Evolutionary conservation across 257 asterid genomes (phyloP), one percentile per base, ranked within the genome.

Genomic region (Plectranthus barbatus): DNA sequence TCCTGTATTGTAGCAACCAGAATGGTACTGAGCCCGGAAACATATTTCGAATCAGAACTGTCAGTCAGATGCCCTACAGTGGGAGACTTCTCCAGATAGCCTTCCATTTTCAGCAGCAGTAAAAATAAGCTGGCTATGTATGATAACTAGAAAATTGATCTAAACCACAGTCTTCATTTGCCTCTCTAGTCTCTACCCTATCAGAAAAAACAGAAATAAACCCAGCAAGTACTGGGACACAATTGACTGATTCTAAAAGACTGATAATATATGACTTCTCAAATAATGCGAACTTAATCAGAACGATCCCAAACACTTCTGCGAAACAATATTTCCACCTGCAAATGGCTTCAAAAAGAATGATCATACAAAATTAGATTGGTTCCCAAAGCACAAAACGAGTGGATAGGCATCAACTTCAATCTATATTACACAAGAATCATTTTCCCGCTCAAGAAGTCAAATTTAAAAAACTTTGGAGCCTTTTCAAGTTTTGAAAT

Each of bases 1-100:
- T 93, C 96, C 77, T 90, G 84, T 67, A 90, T 80, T 21, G 91
- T 76, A 50, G 99, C 96, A 62, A 90, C 97, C 56, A 90, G 78
- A 60, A 93, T 76, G 40, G 96, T 90, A 75, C 97, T 82, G 33
- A 85, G 81, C 53, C 86, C 84, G 75, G 95, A 81, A 50, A 90
- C 74, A 74, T 78, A 81, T 70, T 89, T 77, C 47, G 70, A 75
- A 75, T 88, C 96, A 66, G 76, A 70, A 74, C 57, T 56, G 31
- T 79, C 81, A 17, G 66, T 70, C 68, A 79, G 77, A 74, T 48
- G 67, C 48, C 66, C 79, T n/a, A 62, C 26, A 50, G 67, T 73
- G 11, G 82, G 81, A 68, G 81, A 78, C 66, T 61, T 81, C 17
- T 70, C 81, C 40, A 67, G 62, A 57, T 70, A 67, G 59, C 67